Base-by-base conservation (phyloP, 306 rosid species). In the Vigna unguiculata region DNA sequence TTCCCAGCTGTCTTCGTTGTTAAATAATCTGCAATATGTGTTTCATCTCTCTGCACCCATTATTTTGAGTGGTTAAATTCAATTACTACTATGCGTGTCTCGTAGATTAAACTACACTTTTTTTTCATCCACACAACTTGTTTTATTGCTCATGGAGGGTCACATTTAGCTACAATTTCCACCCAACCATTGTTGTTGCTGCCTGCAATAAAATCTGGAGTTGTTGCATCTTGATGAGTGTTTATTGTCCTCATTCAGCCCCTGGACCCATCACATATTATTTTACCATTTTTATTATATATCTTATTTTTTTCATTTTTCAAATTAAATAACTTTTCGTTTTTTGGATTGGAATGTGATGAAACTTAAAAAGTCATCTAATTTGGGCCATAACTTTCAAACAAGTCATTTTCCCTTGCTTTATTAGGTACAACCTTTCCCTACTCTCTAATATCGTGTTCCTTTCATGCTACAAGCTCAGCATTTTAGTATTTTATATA, bases 381-480 rank as follows among this genome's bases (percentile, higher is more conserved):
- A 54, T 55, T 76, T 41, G 75, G 59, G 11, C 79, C 65, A 12
- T 10, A 62, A 52, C 55, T 63, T 82, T 82, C 85, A 71, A 71
- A 7, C 15, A 63, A 53, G 82, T 77, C 85, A 38, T 71, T 82
- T 82, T 82, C 82, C 54, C 49, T 71, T 71, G 79, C 82, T 77
- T 70, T 81, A 76, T 54, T 82, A 82, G 85, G 79, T 77, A 43
- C 40, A 81, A 53, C 52, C 32, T 28, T 69, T 60, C 60, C 72
- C 59, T 38, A 49, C 81, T 69, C 72, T 19, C 61, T 43, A 17
- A 75, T 61, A 60, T 48, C 22, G 4, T 41, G 74, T 68, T 60
- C 34, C 74, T 79, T 45, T 52, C 78, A 52, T 41, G 51, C 72
- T 58, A 59, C 57, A 36, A 57, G 57, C 25, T 25, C 16, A 17